Percentiles rank a stretch among this genome's conserved stretches.
phyloP scores from a whole-genome alignment of 2,329 filamentous ascomycete species.

The Colletotrichum nymphaeae region DNA sequence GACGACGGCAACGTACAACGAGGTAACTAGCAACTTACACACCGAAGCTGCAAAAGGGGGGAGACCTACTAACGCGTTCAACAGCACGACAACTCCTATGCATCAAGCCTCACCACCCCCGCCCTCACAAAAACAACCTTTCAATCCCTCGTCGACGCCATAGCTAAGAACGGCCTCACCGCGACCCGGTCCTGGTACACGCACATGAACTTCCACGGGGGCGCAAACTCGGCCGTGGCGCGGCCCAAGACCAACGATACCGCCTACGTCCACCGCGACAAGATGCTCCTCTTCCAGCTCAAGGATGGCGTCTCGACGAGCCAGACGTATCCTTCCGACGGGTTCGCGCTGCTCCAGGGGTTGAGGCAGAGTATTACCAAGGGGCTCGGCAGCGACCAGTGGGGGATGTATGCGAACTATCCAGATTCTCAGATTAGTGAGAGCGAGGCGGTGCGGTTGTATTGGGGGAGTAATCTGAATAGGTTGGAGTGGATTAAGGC shows the following conservation, averaged over 20 bases:
- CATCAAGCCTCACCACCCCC: constrained; percentile 43
- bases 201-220: constrained; percentile 49
- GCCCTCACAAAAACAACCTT: constrained; percentile 38
- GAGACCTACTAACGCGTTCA: neutral
- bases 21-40: neutral
- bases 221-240: constrained; percentile 49
- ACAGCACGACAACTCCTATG: constrained; percentile 45
- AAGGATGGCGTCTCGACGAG: constrained; percentile 50
- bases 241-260: constrained; percentile 40
- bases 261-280: constrained; percentile 54
- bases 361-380: constrained; percentile 52
- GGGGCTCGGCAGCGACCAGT: constrained; percentile 48
- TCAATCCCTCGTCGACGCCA: constrained; percentile 39
- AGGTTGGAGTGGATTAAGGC: constrained; percentile 52
- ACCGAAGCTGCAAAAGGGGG: neutral
- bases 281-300: constrained; percentile 63
- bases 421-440: constrained; percentile 59
- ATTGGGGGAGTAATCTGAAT: constrained; percentile 56
- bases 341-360: constrained; percentile 50
- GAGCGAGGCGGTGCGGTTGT: constrained; percentile 57
- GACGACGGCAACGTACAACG: constrained; percentile 11
- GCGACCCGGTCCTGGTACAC: constrained; percentile 44
- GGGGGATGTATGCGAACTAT: constrained; percentile 66
- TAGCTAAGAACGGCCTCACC: constrained; percentile 34
- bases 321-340: constrained; percentile 41